Evolutionary conservation across 108 stramenopile genomes (phyloP), one percentile per base, ranked within the genome.

Genomic region (Cyclotella kingstonii): DNA sequence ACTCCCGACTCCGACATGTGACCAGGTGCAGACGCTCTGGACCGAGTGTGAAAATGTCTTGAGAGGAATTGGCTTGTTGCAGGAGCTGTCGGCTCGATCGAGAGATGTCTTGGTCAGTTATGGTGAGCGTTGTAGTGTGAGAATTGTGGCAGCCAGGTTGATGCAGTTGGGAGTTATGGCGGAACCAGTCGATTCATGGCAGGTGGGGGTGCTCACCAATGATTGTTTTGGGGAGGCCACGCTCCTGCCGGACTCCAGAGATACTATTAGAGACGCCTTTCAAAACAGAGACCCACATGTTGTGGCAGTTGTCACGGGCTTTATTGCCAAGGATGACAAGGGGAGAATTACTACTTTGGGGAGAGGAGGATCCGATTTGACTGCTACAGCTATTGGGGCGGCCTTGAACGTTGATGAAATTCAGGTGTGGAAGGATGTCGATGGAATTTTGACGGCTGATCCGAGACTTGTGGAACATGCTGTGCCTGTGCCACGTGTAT

Each of bases 401-500:
- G 89, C 92, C 5, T 57, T 67, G 8, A 43, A 63, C 5, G 54
- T 92, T 15, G 94, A 98, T 50, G 97, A 98, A 68, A 81, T 98
- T 48, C 97, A 98, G 80, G 94, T 98, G 12, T 99, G 98, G 98
- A 99, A 97, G 73, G 98, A 99, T 79, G 98, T 99, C 27, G 93
- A 99, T 81, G 98, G 98, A 22, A 98, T 99, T 40, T 76, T 99
- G 44, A 86, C 89, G 7, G 89, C 91, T 8, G 97, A 99, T 78
- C 98, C 98, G 21, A 77, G 95, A 7, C 62, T 93, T 3, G 97
- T 99, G 1, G 53, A 80, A 2, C 78, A 71, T 30, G 97, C 98
- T 2, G 63, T 91, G 0, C 94, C 96, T 2, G 87, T 99, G 29
- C 66, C 81, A 22, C 72, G 74, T 34, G 93, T 96, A n/a, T 80